Conservation (phyloP, 179 eudicot genomes). For the Silene coronaria region DNA sequence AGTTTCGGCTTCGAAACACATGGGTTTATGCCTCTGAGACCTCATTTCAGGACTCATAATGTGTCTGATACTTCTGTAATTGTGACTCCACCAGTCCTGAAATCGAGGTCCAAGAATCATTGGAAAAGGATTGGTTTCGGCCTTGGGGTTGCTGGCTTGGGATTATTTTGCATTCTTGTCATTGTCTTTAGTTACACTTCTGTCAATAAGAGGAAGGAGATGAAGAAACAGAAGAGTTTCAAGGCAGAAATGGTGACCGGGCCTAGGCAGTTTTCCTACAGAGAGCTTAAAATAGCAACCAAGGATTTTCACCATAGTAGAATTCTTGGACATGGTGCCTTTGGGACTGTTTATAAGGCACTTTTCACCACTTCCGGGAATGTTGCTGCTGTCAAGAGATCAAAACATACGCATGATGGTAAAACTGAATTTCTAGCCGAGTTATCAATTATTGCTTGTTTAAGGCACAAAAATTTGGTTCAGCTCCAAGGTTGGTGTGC, state of each 20-base stretch:
- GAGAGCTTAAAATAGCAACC: slow-evolving; percentile 62
- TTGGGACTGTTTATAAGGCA: slow-evolving; percentile 88
- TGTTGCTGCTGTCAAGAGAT: slow-evolving; percentile 81
- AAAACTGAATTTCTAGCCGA: slow-evolving; percentile 74
- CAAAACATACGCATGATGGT: slow-evolving; percentile 60
- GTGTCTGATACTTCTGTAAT: slow-evolving; percentile 58
- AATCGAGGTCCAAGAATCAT: slow-evolving; percentile 26
- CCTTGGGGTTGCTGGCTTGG: slow-evolving; percentile 55
- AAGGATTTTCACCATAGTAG: slow-evolving; percentile 60
- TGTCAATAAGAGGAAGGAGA: slow-evolving; percentile 40
- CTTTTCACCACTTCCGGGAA: slow-evolving; percentile 37
- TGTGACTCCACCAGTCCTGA: slow-evolving; percentile 31
- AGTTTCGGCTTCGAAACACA: slow-evolving; percentile 57
- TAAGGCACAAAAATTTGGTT: slow-evolving; percentile 80
- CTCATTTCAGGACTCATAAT: slow-evolving; percentile 47
- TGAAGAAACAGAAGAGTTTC: slow-evolving; percentile 40
- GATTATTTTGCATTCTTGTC: slow-evolving; percentile 45
- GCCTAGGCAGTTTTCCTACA: slow-evolving; percentile 67
- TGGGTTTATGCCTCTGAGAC: slow-evolving; percentile 44
- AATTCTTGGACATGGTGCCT: slow-evolving; percentile 70
- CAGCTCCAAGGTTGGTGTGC: slow-evolving; percentile 93
- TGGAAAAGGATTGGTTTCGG: slow-evolving; percentile 49
- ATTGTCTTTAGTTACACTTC: slow-evolving; percentile 48
- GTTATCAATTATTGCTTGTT: slow-evolving; percentile 61
- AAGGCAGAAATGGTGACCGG: slow-evolving; percentile 57